A percentile compares a stretch with the other conserved stretches of the same genome.
These are phyloP conservation scores for Centaurea solstitialis DNA, from an alignment of 129 eudicot species.

Conservation along the genomic window DNA sequence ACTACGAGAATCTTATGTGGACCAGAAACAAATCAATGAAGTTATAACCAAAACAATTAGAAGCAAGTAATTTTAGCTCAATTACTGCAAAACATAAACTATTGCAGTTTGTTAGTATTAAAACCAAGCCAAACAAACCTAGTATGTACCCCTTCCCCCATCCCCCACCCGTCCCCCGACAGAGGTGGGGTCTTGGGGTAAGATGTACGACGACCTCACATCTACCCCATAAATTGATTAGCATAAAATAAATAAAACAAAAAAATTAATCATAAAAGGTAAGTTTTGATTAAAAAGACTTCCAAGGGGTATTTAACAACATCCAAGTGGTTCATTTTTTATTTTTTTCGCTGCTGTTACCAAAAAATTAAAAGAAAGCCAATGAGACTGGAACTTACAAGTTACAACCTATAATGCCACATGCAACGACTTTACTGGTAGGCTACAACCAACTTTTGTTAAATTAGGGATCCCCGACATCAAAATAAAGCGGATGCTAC, in stretches of 20 bases:
- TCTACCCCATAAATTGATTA: background rate
- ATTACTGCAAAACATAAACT: background rate
- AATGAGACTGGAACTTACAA: background rate
- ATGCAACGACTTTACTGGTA: background rate
- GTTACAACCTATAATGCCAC: background rate
- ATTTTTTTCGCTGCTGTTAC: background rate
- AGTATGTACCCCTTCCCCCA: background rate
- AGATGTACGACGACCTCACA: background rate
- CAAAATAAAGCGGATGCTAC: background rate
- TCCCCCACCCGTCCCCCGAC: too few relatives aligned
- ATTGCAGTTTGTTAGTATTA: background rate
- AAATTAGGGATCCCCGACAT: background rate
- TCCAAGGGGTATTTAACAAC: background rate
- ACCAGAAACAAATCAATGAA: background rate
- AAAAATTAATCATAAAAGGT: background rate
- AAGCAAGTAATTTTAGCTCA: background rate
- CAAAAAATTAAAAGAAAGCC: background rate
- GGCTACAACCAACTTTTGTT: background rate
- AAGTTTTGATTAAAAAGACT: background rate
- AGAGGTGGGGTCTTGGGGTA: background rate
- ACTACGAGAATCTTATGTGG: background rate
- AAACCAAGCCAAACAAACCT: background rate
- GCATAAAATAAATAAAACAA: background rate
- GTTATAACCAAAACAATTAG: background rate
- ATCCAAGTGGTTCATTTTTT: background rate